phyloP scores from a whole-genome alignment of 805 yeast genomes.

The Candida alai region DNA sequence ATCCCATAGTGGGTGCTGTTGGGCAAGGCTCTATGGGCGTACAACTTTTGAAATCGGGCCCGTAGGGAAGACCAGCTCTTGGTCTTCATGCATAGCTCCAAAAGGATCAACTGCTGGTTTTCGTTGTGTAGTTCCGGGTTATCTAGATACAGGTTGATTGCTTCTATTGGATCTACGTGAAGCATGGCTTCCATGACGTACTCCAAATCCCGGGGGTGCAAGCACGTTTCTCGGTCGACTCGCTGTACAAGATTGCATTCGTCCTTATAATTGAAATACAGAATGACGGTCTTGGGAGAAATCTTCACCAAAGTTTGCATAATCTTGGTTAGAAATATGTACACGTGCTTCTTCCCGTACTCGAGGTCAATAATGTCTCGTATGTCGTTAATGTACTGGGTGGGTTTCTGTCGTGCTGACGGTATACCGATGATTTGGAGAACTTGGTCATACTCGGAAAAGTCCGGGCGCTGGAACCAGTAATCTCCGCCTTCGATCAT shows the following conservation, averaged over 20 bases:
- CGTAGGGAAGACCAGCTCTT: conserved; percentile 55
- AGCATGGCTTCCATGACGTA: conserved; percentile 28
- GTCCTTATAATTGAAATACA: conserved; percentile 6
- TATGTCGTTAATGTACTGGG: background rate
- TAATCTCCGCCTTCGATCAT: background rate
- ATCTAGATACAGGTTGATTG: conserved; percentile 27
- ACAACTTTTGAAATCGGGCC: conserved; percentile 51
- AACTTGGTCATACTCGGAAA: conserved; percentile 1
- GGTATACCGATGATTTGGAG: conserved; percentile 5
- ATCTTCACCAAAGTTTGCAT: conserved; percentile 3
- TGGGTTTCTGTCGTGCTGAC: background rate
- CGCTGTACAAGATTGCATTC: background rate
- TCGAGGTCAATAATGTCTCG: background rate
- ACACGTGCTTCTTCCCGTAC: background rate
- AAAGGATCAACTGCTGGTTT: conserved; percentile 45
- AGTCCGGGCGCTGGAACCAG: background rate
- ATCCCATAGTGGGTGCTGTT: conserved; percentile 53
- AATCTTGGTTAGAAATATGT: conserved; percentile 4
- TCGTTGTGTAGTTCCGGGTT: conserved; percentile 42
- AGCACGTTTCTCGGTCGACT: background rate
- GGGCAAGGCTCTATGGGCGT: conserved; percentile 53
- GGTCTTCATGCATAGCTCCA: conserved; percentile 42
- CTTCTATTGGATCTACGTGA: conserved; percentile 18
- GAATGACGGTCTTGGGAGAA: conserved; percentile 2
- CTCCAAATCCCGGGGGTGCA: conserved; percentile 22